Base-by-base conservation (phyloP, 257 asterid genomes). In the Rauvolfia tetraphylla region DNA sequence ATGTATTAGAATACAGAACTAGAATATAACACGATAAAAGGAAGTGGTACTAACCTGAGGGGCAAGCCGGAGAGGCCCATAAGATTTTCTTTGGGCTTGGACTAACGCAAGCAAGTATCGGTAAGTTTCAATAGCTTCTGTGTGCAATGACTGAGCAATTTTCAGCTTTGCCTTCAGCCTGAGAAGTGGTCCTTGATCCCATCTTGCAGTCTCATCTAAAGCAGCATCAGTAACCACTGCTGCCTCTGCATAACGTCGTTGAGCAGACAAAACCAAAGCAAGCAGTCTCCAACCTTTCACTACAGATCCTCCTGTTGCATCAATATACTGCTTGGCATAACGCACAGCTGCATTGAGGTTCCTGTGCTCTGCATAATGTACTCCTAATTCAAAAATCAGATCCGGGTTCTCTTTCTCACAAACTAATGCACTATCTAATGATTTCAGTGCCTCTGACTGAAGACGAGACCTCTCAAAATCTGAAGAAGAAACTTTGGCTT, bases 121-220 rank as follows among this genome's bases (percentile, higher is more conserved):
- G 42, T 87, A 95, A 81, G 97, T 92, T 84, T 95, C 96, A 71
- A 95, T 83, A 9, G 99, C 96, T 73, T 93, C 96, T 63, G 83
- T 87, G 83, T 89, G 94, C 42, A 51, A 84, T 5, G 96, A 91
- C 87, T 86, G 97, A 49, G 97, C 86, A 79, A 83, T 80, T 84
- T 93, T 93, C 73, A 95, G 90, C 85, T 90, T 90, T 67, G 98
- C 99, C 76, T 93, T 95, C 91, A 87, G 85, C 82, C 96, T 84
- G 51, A 95, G 96, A 66, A 95, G 87, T 46, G 97, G 91, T 54
- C 96, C 98, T 84, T 95, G 99, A 77, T 95, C 97, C 99, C 99
- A 95, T 78, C 87, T 91, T 20, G 91, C 84, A 23, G 97, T 95
- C 90, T 93, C 98, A 79, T 95, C 98, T 76, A 95, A 88, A 34